phyloP scores from a whole-genome alignment of 257 asterid species.

The Solanum microdontum region DNA sequence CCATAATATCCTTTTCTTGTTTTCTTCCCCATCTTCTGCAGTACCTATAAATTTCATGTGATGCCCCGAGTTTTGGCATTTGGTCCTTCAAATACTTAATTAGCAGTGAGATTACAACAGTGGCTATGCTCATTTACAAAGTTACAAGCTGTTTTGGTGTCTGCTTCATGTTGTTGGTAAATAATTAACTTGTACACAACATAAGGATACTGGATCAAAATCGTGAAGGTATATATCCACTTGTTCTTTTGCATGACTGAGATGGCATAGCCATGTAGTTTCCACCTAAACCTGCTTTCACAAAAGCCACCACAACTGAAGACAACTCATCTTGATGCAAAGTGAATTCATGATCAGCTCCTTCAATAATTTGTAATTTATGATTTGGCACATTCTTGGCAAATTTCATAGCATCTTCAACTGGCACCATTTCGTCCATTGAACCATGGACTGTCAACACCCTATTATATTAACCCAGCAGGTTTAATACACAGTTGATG shows the following conservation, averaged over 20 bases:
- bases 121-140: neutral
- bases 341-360: conserved; percentile 86
- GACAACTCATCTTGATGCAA: conserved; percentile 38
- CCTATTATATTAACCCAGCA: conserved; percentile 22
- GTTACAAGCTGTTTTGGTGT: neutral
- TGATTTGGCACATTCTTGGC: conserved; percentile 39
- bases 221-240: conserved; percentile 25
- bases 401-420: conserved; percentile 61
- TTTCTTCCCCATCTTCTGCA: neutral
- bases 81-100: neutral
- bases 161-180: neutral
- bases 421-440: conserved; percentile 57
- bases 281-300: conserved; percentile 12
- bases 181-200: neutral
- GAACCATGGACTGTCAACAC: conserved; percentile 72
- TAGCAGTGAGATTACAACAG: neutral
- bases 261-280: conserved; percentile 4
- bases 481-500: neutral
- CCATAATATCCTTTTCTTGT: neutral
- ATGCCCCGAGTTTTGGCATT: neutral
- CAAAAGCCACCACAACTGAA: conserved; percentile 45
- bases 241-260: conserved; percentile 4
- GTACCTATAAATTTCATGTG: neutral
- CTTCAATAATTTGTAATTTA: conserved; percentile 43
- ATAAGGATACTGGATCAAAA: neutral